Evolutionary conservation across 495 filamentous ascomycete genomes (phyloP), one percentile per base, ranked within the genome.

Genomic region (Cercophora scortea): DNA sequence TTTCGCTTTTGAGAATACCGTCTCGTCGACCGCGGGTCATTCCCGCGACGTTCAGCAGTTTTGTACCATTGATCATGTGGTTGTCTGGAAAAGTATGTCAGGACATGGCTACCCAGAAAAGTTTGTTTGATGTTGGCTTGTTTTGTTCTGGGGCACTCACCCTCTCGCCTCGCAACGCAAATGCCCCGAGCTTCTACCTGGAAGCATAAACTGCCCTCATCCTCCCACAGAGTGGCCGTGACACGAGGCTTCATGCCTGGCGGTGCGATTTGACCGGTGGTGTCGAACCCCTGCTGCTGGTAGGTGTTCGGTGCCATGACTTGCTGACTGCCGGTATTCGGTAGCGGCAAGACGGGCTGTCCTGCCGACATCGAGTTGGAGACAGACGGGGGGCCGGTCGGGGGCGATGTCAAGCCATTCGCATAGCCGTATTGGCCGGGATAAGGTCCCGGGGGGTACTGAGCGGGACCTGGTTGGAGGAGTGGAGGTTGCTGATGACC

Each of bases 41-140:
- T 2, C 93, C 92, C 16, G 93, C 93, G 16, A 98, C 93, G 56
- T 98, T 98, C 45, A 98, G 74, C 48, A 98, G 72, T 67, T 98
- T 98, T 4, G 93, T 98, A 8, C 93, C 93, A 61, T 98, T 98
- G 69, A 98, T 96, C 91, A 98, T 96, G 61, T 94, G 88, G 66
- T 98, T 98, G 60, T 98, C 93, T 95, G 62, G 6, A 25, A 5
- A 25, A 25, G 5, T 25, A 2, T 25, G 25, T 25, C 25, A 25
- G 25, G 25, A 25, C 25, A 25, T 2, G 25, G 5, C 5, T 25
- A 25, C 25, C 5, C 25, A 2, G 25, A 25, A 25, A 25, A 5
- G 5, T 25, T 25, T 25, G 2, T 5, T 25, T 25, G n/a, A n/a
- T n/a, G n/a, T 5, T 5, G 25, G 25, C 5, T 25, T 25, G 25